phyloP scores from a whole-genome alignment of 73 alveolate species.

The Paramecium sonneborni region DNA sequence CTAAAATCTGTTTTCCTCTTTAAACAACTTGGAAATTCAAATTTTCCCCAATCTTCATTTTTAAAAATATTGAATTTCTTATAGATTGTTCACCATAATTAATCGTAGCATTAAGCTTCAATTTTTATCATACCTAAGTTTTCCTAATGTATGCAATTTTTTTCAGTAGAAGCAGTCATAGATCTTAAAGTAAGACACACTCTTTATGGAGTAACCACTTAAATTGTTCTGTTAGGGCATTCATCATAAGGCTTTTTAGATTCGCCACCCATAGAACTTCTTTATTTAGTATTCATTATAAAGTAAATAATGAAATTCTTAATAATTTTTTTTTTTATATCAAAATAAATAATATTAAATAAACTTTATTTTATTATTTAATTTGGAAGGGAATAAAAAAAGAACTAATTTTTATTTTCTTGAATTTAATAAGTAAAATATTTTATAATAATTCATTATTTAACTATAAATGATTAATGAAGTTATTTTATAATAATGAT shows the following conservation, averaged over 20 bases:
- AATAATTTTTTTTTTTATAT: not conserved
- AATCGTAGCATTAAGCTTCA: not conserved
- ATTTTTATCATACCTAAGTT: not conserved
- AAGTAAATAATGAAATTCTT: not conserved
- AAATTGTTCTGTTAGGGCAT: not conserved
- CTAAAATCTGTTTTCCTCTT: not conserved
- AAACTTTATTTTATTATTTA: not conserved
- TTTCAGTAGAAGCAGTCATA: not conserved
- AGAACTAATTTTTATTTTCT: not conserved
- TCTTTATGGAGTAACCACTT: not conserved
- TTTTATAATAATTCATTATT: not conserved
- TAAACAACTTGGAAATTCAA: conserved; percentile 33
- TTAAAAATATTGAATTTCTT: not conserved
- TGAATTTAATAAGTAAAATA: not conserved
- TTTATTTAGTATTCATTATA: not conserved
- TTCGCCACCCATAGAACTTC: not conserved
- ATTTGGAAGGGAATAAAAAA: not conserved
- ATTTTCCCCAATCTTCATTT: not conserved
- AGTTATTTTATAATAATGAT: not conserved
- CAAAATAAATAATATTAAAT: not conserved
- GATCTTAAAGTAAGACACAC: not conserved
- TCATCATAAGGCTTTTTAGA: not conserved
- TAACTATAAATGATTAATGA: too few species aligned
- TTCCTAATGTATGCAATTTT: not conserved
- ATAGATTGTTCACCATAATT: not conserved